phyloP scores from a whole-genome alignment of 305 asterid species.

The Euphrasia arctica region DNA sequence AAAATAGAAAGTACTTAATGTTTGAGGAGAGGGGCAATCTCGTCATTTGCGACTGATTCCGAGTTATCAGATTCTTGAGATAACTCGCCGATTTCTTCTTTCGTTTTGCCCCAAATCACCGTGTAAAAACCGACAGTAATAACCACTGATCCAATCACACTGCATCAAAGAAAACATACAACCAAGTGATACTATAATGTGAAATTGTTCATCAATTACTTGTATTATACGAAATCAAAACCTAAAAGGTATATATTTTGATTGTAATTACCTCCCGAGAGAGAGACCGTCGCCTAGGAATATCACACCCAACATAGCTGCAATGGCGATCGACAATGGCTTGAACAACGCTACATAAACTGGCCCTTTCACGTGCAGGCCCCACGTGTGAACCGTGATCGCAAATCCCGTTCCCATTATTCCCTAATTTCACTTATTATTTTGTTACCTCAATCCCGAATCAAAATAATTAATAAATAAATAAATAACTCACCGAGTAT shows the following conservation, averaged over 20 bases:
- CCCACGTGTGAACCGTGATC: slow-evolving; percentile 30
- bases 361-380: slow-evolving; percentile 31
- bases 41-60: not conserved
- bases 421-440: slow-evolving; percentile 18
- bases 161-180: not conserved
- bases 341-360: slow-evolving; percentile 30
- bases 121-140: slow-evolving; percentile 32
- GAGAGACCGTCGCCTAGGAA: slow-evolving; percentile 33
- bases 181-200: not conserved
- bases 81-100: slow-evolving; percentile 24
- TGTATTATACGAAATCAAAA: not conserved
- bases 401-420: slow-evolving; percentile 27
- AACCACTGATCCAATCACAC: slow-evolving; percentile 33
- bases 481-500: slow-evolving; percentile 29
- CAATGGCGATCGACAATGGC: slow-evolving; percentile 36
- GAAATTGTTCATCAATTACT: not conserved
- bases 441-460: not conserved
- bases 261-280: slow-evolving; percentile 29
- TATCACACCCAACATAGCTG: slow-evolving; percentile 32
- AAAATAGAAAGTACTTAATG: too few species aligned
- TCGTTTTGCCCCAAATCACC: slow-evolving; percentile 25
- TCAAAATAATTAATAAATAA: not conserved
- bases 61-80: not conserved
- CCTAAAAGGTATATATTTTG: too few species aligned
- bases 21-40: slow-evolving; percentile 23